Evolutionary conservation across 495 filamentous ascomycete genomes (phyloP).

Genomic region (Tuber aestivum): DNA sequence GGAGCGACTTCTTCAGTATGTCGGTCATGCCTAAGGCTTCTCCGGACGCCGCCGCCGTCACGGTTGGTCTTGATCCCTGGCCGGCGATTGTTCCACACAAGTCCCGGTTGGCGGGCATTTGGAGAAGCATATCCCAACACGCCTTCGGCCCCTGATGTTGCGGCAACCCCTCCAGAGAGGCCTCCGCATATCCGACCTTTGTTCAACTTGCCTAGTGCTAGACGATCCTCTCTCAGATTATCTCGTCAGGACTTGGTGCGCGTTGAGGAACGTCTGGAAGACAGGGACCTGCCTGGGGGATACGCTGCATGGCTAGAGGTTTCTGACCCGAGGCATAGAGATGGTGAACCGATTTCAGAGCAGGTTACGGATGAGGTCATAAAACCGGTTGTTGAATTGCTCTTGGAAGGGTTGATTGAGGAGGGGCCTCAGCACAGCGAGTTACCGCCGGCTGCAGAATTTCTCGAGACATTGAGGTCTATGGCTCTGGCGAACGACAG

Average conservation of each 20-base stretch:
- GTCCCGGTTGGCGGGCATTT: not conserved
- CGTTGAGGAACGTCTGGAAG: slow-evolving; percentile 15
- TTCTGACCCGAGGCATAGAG: not conserved
- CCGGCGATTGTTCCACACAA: slow-evolving; percentile 12
- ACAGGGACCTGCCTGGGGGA: slow-evolving; percentile 4
- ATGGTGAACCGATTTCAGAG: not conserved
- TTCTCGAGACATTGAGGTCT: slow-evolving; percentile 15
- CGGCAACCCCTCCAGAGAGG: not conserved
- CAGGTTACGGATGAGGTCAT: slow-evolving; percentile 12
- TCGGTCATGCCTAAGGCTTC: slow-evolving; percentile 19
- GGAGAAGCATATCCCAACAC: not conserved
- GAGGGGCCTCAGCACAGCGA: slow-evolving; percentile 6
- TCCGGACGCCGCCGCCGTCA: slow-evolving; percentile 5
- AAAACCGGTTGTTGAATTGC: slow-evolving; percentile 13
- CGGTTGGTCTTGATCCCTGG: not conserved
- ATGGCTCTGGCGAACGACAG: slow-evolving; percentile 11
- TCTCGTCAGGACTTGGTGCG: not conserved
- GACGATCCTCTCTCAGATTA: not conserved
- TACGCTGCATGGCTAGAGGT: slow-evolving; percentile 14
- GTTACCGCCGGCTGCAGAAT: slow-evolving; percentile 21
- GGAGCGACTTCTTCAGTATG: slow-evolving; percentile 15
- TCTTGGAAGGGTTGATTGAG: slow-evolving; percentile 22
- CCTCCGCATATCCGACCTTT: not conserved
- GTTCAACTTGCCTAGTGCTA: not conserved
- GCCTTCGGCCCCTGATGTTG: not conserved